Conservation (phyloP, 495 filamentous ascomycete genomes). For the Tricharina praecox region DNA sequence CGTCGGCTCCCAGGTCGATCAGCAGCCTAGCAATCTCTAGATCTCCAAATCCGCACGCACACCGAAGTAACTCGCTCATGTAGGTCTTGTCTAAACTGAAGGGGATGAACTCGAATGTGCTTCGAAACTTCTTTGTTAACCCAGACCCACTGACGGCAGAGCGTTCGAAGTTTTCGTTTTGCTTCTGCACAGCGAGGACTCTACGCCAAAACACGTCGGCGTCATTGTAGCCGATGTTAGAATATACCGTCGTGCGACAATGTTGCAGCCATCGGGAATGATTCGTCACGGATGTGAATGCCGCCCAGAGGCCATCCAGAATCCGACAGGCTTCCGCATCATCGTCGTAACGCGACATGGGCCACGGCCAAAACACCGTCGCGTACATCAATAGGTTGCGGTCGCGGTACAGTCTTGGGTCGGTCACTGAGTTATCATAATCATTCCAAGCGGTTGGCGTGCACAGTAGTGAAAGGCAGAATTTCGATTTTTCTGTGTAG, state of each 20-base stretch:
- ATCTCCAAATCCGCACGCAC: too few species aligned
- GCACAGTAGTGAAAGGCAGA: constrained; percentile 4
- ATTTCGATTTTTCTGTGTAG: background rate
- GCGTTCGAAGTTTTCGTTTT: too few species aligned
- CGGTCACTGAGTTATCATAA: background rate
- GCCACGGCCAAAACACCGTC: constrained; percentile 5
- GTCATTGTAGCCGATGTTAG: background rate
- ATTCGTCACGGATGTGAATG: background rate
- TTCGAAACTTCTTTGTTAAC: too few species aligned
- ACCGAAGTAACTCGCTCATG: too few species aligned
- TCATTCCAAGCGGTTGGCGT: background rate
- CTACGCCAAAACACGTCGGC: background rate
- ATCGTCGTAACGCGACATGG: background rate
- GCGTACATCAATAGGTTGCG: constrained; percentile 1
- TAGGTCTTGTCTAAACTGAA: too few species aligned
- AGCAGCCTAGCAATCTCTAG: too few species aligned
- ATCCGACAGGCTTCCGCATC: background rate
- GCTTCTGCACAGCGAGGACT: too few species aligned
- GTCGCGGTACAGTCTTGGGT: background rate
- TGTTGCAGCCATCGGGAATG: background rate
- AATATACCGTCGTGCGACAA: background rate
- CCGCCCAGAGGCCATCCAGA: background rate
- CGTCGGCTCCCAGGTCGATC: too few species aligned
- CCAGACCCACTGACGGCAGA: too few species aligned
- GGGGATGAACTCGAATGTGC: too few species aligned